phyloP scores from a whole-genome alignment of 495 filamentous ascomycete species.

The Penicillium pulvis region DNA sequence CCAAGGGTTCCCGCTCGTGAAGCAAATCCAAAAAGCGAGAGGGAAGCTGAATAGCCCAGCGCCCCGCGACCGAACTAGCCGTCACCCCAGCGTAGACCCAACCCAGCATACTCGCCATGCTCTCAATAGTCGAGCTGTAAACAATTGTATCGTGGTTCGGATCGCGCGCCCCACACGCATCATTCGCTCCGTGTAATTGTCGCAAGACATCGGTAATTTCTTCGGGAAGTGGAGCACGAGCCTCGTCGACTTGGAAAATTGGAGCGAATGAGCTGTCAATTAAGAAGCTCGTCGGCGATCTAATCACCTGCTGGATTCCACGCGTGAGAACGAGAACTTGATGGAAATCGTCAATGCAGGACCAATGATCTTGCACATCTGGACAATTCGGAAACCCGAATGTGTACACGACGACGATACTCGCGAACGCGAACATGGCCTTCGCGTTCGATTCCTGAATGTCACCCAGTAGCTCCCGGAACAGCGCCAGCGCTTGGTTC shows the following conservation, averaged over 20 bases:
- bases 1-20: conserved; percentile 53
- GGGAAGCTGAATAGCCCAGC: conserved; percentile 54
- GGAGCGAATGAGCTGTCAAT: conserved; percentile 31
- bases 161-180: conserved; percentile 27
- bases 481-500: conserved; percentile 47
- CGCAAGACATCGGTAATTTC: conserved; percentile 24
- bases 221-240: conserved; percentile 21
- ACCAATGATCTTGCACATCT: conserved; percentile 37
- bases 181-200: conserved; percentile 33
- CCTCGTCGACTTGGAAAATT: conserved; percentile 33
- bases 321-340: conserved; percentile 48
- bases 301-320: conserved; percentile 48
- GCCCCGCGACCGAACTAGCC: conserved; percentile 28
- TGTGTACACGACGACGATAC: conserved; percentile 51
- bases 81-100: conserved; percentile 31
- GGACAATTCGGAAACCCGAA: conserved; percentile 49
- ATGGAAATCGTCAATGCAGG: conserved; percentile 41
- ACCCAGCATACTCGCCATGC: conserved; percentile 35
- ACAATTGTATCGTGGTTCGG: conserved; percentile 36
- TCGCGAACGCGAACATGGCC: conserved; percentile 54
- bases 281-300: conserved; percentile 30
- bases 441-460: conserved; percentile 48
- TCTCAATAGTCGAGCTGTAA: conserved; percentile 36
- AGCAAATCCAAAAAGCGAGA: conserved; percentile 53
- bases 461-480: conserved; percentile 42